Conservation (phyloP, 805 yeast species). For the Blastobotrys parvus region DNA sequence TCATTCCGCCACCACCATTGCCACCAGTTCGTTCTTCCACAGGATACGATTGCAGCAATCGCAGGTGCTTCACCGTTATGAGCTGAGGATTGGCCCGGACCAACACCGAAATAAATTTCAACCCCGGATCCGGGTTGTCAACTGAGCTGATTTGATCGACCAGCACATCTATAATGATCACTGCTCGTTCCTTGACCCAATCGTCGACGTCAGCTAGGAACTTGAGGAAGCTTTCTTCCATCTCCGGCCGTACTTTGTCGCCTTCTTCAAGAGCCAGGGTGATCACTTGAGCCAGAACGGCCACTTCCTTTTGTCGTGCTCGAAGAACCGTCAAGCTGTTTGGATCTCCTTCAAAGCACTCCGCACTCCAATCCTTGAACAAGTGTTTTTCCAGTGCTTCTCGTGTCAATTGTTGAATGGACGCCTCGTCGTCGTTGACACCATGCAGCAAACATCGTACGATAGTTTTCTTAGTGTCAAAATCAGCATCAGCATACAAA, state of each 20-base stretch:
- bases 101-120: slow-evolving; percentile 48
- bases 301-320: neutral
- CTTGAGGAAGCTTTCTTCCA: neutral
- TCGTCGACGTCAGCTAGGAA: neutral
- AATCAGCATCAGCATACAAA: slow-evolving; percentile 5
- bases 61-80: slow-evolving; percentile 58
- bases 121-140: slow-evolving; percentile 20
- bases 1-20: slow-evolving; percentile 31
- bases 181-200: neutral
- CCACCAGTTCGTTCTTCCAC: slow-evolving; percentile 30
- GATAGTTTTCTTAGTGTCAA: neutral
- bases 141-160: slow-evolving; percentile 1
- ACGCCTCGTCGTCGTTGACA: slow-evolving; percentile 2
- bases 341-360: neutral
- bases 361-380: slow-evolving; percentile 2
- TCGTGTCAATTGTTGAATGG: slow-evolving; percentile 4
- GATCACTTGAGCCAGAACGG: neutral
- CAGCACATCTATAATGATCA: neutral
- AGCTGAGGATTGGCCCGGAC: slow-evolving; percentile 45
- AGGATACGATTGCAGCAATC: slow-evolving; percentile 52
- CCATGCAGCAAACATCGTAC: neutral
- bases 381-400: slow-evolving; percentile 2
- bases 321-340: neutral
- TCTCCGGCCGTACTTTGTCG: too few species aligned
- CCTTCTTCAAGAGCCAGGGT: neutral